These are phyloP conservation scores for Termitomyces sp. DNA, from an alignment of 768 basidiomycete genomes.

Conservation along the genomic window DNA sequence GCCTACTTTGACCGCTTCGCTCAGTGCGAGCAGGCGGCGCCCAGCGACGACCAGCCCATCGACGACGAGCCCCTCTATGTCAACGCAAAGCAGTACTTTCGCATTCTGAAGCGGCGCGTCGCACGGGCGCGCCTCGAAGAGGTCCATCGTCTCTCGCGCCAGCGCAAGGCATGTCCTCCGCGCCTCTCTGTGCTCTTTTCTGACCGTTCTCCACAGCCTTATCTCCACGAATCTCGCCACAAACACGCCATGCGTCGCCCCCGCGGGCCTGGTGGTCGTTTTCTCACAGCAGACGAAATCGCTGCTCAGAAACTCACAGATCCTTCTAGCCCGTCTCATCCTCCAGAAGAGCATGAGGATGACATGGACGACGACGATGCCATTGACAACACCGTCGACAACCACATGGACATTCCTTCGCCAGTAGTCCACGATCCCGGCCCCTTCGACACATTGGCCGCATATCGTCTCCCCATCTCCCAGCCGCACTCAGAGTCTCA, in stretches of 20 bases:
- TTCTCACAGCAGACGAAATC: slow-evolving; percentile 95
- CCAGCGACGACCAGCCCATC: slow-evolving; percentile 33
- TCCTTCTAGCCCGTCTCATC: slow-evolving; percentile 22
- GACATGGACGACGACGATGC: slow-evolving; percentile 39
- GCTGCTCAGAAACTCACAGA: slow-evolving; percentile 62
- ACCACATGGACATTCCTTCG: slow-evolving; percentile 13
- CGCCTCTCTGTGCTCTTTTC: slow-evolving; percentile 1
- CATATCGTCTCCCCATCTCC: slow-evolving; percentile 17
- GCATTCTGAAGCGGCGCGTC: slow-evolving; percentile 92
- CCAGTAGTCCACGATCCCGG: slow-evolving; percentile 16
- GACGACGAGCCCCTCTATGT: slow-evolving; percentile 99
- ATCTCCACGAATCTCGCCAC: slow-evolving; percentile 96
- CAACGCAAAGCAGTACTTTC: slow-evolving; percentile 98
- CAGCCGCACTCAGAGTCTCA: neutral
- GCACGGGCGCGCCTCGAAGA: slow-evolving; percentile 91
- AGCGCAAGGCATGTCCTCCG: slow-evolving; percentile 69
- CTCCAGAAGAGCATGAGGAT: slow-evolving; percentile 16
- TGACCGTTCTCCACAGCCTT: slow-evolving; percentile 54
- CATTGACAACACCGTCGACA: neutral
- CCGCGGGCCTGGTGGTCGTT: slow-evolving; percentile 93
- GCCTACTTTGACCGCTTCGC: slow-evolving; percentile 33
- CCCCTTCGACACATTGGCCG: slow-evolving; percentile 21
- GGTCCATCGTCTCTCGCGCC: slow-evolving; percentile 85
- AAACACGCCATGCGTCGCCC: slow-evolving; percentile 98
- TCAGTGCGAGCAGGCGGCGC: slow-evolving; percentile 16